These are phyloP conservation scores for Penicillium mononematosum DNA, from an alignment of 495 filamentous ascomycete species.

Conservation along the genomic window DNA sequence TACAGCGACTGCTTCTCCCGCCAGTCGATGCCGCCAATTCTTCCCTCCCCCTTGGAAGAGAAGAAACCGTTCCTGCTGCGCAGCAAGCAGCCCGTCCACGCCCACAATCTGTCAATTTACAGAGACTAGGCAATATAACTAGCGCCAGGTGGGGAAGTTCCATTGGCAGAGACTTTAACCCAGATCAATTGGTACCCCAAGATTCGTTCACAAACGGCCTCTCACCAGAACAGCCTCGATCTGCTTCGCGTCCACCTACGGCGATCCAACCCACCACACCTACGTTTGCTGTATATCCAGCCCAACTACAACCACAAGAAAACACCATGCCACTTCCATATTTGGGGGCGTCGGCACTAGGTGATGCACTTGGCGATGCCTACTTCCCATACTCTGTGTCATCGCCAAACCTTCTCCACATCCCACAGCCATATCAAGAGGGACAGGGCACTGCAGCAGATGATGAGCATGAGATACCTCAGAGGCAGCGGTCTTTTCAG, in stretches of 20 bases:
- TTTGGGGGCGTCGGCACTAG: conserved; percentile 23
- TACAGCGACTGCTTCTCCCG: conserved; percentile 39
- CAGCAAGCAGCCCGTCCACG: conserved; percentile 23
- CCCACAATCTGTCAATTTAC: conserved; percentile 29
- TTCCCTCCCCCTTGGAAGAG: conserved; percentile 15
- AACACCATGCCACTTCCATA: conserved; percentile 23
- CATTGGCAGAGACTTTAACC: conserved; percentile 15
- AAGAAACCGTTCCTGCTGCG: conserved; percentile 28
- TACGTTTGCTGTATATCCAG: conserved; percentile 20
- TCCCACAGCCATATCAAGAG: conserved; percentile 22
- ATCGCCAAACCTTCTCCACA: conserved; percentile 41
- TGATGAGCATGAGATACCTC: conserved; percentile 24
- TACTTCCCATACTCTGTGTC: conserved; percentile 40
- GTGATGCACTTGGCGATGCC: conserved; percentile 28
- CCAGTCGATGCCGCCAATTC: conserved; percentile 15
- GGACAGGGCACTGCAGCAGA: conserved; percentile 23
- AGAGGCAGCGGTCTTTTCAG: conserved; percentile 25
- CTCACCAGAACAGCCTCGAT: background rate
- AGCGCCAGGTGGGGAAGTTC: conserved; percentile 25
- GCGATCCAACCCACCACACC: conserved; percentile 12
- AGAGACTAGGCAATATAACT: conserved; percentile 34
- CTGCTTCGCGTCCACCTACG: conserved; percentile 4
- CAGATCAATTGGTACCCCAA: conserved; percentile 14
- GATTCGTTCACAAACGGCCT: conserved; percentile 4
- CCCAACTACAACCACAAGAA: conserved; percentile 13